Conservation (phyloP, 345 rosid species). For the Salix caprea region DNA sequence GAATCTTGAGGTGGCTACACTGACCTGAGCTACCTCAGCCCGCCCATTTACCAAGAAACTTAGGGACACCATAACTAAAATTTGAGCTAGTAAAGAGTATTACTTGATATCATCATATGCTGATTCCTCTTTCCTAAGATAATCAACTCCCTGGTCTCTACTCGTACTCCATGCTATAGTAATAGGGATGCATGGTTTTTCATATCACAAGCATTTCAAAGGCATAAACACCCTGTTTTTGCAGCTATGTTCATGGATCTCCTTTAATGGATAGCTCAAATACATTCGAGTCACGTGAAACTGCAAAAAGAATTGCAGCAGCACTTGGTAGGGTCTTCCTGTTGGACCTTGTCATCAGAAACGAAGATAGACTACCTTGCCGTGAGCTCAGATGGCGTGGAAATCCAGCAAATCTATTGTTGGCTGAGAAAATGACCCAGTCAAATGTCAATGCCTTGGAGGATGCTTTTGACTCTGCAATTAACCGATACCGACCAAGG, state of each 20-base stretch:
- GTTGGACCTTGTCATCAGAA: conserved; percentile 91
- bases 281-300: conserved; percentile 64
- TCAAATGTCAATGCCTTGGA: conserved; percentile 47
- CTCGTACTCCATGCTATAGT: background rate
- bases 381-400: conserved; percentile 97
- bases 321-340: conserved; percentile 83
- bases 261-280: conserved; percentile 75
- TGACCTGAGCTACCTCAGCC: background rate
- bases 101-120: background rate
- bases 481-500: conserved; percentile 66
- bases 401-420: conserved; percentile 82
- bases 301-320: conserved; percentile 77
- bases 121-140: background rate
- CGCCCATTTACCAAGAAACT: background rate
- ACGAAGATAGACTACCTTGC: conserved; percentile 94
- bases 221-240: conserved; percentile 12
- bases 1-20: background rate
- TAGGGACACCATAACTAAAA: background rate
- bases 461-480: conserved; percentile 73
- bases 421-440: conserved; percentile 61
- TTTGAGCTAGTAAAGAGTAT: conserved; percentile 1
- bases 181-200: background rate
- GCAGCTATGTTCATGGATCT: conserved; percentile 96
- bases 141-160: background rate
- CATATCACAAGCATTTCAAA: conserved; percentile 8